A percentile compares a stretch with the other conserved stretches of the same genome.
Evolutionary conservation across 495 filamentous ascomycete species (phyloP).

Genomic region (Opeltia flavorubescens): DNA sequence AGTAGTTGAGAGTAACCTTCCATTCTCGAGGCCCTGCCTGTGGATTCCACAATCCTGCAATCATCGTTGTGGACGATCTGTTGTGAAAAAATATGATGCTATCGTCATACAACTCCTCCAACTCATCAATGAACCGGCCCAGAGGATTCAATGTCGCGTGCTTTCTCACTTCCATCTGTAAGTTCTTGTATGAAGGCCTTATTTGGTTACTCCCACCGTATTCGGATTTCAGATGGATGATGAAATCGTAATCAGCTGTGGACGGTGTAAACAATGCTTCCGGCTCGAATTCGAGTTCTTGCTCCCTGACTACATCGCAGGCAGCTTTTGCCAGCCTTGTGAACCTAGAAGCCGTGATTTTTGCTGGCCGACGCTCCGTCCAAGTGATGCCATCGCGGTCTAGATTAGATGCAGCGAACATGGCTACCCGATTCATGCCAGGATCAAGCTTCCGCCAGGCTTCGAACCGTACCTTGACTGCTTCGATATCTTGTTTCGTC

Average conservation of each 20-base stretch:
- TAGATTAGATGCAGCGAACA: constrained; percentile 72
- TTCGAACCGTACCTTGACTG: constrained; percentile 55
- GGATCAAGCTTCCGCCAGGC: constrained; percentile 75
- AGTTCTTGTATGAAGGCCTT: constrained; percentile 51
- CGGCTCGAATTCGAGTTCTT: constrained; percentile 40
- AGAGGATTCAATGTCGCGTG: constrained; percentile 36
- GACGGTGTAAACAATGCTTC: constrained; percentile 53
- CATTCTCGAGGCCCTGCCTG: constrained; percentile 38
- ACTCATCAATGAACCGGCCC: constrained; percentile 39
- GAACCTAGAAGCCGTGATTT: constrained; percentile 75
- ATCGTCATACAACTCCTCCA: constrained; percentile 45
- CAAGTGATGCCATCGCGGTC: constrained; percentile 67
- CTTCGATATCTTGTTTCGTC: constrained; percentile 33
- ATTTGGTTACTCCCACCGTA: constrained; percentile 9
- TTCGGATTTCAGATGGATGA: constrained; percentile 50
- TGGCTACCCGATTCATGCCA: constrained; percentile 62
- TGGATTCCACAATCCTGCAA: constrained; percentile 79
- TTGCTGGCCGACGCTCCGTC: constrained; percentile 59
- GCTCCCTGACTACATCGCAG: constrained; percentile 40
- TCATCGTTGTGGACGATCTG: constrained; percentile 34
- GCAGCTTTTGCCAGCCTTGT: constrained; percentile 65
- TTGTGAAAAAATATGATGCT: constrained; percentile 65
- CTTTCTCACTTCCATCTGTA: constrained; percentile 24
- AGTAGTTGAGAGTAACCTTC: constrained; percentile 54
- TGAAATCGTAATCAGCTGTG: constrained; percentile 67